Percentiles rank a stretch among this genome's conserved stretches.
Conservation (phyloP, 108 stramenopile species). For the Cyclostephanos tholiformis region DNA sequence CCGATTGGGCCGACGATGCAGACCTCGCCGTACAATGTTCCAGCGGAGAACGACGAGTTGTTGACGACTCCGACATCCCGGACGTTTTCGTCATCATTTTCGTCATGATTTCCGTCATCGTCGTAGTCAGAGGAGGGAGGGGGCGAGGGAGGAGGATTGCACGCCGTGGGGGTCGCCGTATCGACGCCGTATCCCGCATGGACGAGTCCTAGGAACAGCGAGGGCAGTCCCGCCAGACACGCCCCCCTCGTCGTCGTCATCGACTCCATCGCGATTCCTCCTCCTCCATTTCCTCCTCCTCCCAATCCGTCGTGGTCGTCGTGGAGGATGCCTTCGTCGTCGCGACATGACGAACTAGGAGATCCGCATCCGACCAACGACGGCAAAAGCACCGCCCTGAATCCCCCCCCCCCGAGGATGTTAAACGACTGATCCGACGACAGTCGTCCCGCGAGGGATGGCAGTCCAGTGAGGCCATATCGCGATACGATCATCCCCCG, state of each 20-base stretch:
- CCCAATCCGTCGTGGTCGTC: too few relatives aligned
- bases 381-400: constrained; percentile 43
- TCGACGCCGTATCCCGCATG: constrained; percentile 48
- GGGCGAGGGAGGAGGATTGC: not conserved
- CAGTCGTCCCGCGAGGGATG: constrained; percentile 61
- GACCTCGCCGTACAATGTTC: constrained; percentile 20
- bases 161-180: not conserved
- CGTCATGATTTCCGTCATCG: not conserved
- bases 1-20: constrained; percentile 39
- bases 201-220: constrained; percentile 61
- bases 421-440: constrained; percentile 75
- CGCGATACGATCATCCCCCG: constrained; percentile 47
- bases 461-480: constrained; percentile 68
- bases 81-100: too few relatives aligned
- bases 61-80: too few relatives aligned
- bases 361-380: constrained; percentile 2
- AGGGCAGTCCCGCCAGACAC: constrained; percentile 52
- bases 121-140: too few relatives aligned
- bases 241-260: constrained; percentile 7
- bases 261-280: not conserved
- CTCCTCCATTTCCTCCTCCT: too few relatives aligned
- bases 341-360: too few relatives aligned
- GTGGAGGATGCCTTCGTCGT: not conserved
- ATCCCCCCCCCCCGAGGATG: constrained; percentile 47
- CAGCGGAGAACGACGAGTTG: not conserved